phyloP scores from a whole-genome alignment of 1,284 basidiomycete species.

The Abortiporus biennis region DNA sequence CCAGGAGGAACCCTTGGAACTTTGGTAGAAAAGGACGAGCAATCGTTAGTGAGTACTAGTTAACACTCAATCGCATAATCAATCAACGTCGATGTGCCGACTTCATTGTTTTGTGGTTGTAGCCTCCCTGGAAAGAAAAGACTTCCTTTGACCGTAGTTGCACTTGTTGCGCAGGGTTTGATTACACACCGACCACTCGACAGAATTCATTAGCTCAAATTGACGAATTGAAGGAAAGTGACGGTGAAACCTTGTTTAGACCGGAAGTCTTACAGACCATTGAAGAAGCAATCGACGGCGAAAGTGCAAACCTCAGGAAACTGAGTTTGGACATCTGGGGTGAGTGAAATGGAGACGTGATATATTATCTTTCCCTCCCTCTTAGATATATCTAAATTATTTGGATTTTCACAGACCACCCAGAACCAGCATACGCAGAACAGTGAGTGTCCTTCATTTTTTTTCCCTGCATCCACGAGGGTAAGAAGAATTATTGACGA shows the following conservation, averaged over 20 bases:
- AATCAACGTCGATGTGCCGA: neutral
- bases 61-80: neutral
- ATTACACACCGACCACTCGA: neutral
- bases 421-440: conserved; percentile 24
- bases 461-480: neutral
- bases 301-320: conserved; percentile 25
- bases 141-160: neutral
- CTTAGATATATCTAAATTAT: neutral
- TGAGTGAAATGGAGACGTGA: conserved; percentile 9
- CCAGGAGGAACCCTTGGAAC: neutral
- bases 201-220: neutral
- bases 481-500: neutral
- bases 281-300: conserved; percentile 22
- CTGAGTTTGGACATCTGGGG: conserved; percentile 33
- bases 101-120: neutral
- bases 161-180: neutral
- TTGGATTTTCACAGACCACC: conserved; percentile 19
- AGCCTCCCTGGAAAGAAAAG: neutral
- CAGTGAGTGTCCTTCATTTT: conserved; percentile 16
- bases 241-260: neutral
- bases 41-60: conserved; percentile 4
- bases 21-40: conserved; percentile 2
- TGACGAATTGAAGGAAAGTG: neutral
- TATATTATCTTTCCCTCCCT: conserved; percentile 1
- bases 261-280: conserved; percentile 20